These are phyloP conservation scores for Linum trigynum DNA, from an alignment of 345 rosid genomes.

Conservation along the genomic window DNA sequence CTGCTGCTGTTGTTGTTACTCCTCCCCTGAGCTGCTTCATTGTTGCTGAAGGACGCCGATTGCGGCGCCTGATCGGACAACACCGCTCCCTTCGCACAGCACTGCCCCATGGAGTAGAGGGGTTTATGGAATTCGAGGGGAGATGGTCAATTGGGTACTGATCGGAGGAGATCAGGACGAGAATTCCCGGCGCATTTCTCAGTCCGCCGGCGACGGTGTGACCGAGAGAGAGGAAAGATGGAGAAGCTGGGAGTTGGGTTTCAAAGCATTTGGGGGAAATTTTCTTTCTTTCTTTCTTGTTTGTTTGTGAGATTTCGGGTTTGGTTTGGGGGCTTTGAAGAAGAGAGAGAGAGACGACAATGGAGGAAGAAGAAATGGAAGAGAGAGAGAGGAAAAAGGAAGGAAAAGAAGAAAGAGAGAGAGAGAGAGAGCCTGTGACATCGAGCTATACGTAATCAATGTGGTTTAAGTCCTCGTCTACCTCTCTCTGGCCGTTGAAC, in stretches of 20 bases:
- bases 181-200: too few species aligned
- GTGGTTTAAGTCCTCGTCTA: neutral
- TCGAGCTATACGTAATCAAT: neutral
- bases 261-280: neutral
- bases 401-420: neutral
- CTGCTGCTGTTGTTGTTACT: neutral
- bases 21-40: neutral
- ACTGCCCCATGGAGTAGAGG: neutral
- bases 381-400: neutral
- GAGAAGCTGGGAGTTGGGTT: neutral
- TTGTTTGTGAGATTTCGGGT: neutral
- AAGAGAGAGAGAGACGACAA: neutral
- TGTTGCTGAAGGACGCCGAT: neutral
- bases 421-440: neutral
- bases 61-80: neutral
- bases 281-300: too few species aligned
- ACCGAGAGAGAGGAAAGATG: neutral
- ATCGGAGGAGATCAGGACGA: too few species aligned
- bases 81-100: neutral
- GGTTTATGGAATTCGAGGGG: neutral
- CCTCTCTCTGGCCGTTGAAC: neutral
- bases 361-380: neutral
- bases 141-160: too few species aligned
- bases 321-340: neutral
- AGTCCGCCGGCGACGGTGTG: neutral